Evolutionary conservation across 2,329 filamentous ascomycete species (phyloP).

Genomic region (Neoarthrinium moseri): DNA sequence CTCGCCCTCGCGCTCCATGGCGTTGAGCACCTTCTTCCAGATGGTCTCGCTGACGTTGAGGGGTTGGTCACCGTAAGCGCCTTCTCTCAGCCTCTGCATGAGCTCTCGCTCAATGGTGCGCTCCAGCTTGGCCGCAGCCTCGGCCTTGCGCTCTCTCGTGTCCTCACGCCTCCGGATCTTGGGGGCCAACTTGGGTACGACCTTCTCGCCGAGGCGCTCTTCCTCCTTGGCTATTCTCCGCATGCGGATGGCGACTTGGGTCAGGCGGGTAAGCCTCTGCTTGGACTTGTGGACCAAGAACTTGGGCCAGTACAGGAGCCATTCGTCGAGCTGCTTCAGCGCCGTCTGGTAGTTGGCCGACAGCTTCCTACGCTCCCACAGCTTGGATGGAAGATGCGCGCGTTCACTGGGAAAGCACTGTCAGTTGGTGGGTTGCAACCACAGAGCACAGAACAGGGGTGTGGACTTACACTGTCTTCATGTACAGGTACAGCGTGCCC

Average conservation of each 20-base stretch:
- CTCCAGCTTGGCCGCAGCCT: conserved; percentile 89
- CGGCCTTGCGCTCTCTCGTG: conserved; percentile 73
- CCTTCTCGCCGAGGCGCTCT: conserved; percentile 80
- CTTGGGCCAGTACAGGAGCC: conserved; percentile 91
- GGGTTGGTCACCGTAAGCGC: conserved; percentile 91
- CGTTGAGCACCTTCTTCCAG: conserved; percentile 95
- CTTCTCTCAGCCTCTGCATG: conserved; percentile 84
- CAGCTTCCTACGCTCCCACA: conserved; percentile 92
- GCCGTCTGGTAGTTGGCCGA: conserved; percentile 89
- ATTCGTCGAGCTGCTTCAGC: conserved; percentile 80
- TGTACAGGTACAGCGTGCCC: conserved; percentile 88
- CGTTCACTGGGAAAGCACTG: neutral
- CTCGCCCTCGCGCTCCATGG: conserved; percentile 84
- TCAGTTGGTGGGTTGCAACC: too few relatives aligned
- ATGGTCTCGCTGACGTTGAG: conserved; percentile 93
- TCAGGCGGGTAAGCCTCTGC: conserved; percentile 87
- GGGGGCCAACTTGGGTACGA: conserved; percentile 86
- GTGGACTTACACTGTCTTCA: conserved; percentile 2
- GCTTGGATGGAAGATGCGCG: conserved; percentile 78
- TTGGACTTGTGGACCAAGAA: conserved; percentile 95
- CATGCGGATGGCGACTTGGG: conserved; percentile 83
- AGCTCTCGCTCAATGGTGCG: conserved; percentile 93
- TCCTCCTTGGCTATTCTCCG: conserved; percentile 75
- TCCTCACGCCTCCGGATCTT: conserved; percentile 80
- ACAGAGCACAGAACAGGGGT: neutral